Conservation (phyloP, 495 filamentous ascomycete genomes). For the Aspergillus asperescens region DNA sequence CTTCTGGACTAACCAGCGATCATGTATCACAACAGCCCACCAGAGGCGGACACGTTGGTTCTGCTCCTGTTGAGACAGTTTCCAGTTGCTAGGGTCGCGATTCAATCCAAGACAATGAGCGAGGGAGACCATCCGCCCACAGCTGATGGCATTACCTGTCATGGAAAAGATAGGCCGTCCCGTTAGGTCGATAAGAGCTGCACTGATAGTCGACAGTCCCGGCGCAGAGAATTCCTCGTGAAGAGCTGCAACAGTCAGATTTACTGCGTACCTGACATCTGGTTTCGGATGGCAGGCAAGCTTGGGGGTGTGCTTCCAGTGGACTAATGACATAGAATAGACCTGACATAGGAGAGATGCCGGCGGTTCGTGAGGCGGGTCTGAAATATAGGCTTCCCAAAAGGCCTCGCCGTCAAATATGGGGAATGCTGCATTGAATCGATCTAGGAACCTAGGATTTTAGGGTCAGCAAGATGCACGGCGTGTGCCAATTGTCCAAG, state of each 20-base stretch:
- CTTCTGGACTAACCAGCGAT: conserved; percentile 39
- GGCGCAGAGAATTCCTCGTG: conserved; percentile 49
- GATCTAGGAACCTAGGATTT: conserved; percentile 40
- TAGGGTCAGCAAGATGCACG: conserved; percentile 6
- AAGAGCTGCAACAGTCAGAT: conserved; percentile 47
- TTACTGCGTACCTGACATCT: conserved; percentile 47
- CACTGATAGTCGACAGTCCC: conserved; percentile 46
- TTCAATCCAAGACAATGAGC: conserved; percentile 50
- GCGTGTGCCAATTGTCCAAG: neutral
- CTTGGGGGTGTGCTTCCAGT: conserved; percentile 46
- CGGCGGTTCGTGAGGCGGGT: conserved; percentile 39
- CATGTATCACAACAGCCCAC: conserved; percentile 52
- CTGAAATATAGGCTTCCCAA: conserved; percentile 42
- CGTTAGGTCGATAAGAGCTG: conserved; percentile 44
- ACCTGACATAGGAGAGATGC: conserved; percentile 49
- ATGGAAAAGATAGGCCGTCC: conserved; percentile 50
- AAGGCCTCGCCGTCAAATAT: conserved; percentile 49
- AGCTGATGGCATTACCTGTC: conserved; percentile 49
- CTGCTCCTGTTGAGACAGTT: conserved; percentile 44
- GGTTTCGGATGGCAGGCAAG: conserved; percentile 44
- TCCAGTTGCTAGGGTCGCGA: conserved; percentile 45
- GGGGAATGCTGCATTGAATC: conserved; percentile 50
- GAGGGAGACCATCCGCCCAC: conserved; percentile 45
- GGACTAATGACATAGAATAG: conserved; percentile 48
- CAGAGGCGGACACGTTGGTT: conserved; percentile 45